Base-by-base conservation (phyloP, 1,284 basidiomycete genomes). In the Meripilus lineatus region DNA sequence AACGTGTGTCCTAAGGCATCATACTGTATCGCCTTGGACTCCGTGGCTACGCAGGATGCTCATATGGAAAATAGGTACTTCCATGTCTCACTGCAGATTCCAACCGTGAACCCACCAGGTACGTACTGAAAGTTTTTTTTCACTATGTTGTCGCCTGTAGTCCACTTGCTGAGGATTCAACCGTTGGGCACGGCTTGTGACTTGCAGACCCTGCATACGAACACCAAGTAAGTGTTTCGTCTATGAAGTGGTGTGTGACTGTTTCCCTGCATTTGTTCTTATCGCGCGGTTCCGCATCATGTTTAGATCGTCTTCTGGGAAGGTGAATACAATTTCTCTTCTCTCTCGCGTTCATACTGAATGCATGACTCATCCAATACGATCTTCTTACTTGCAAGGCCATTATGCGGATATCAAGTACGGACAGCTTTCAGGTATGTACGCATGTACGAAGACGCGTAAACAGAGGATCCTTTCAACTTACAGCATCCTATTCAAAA, bases 371-470 rank as follows among this genome's bases (percentile, higher is more conserved):
- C 28, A 8, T 30, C 28, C n/a, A n/a, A 36, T 36, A 17, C 17
- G n/a, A 10, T 10, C 11, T 11, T 21, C 20, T 36, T 8, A 36
- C 8, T 36, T 17, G 17, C 34, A 8, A 36, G 8, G 34, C 14
- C 56, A 58, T 30, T 56, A 45, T 32, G 56, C 56, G 5, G 56
- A 58, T 40, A 57, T 58, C 50, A 57, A 57, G 45, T 58, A 57
- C 38, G 55, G 57, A 11, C 52, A 54, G 34, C 41, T 56, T 48
- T 53, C 10, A n/a, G 46, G 43, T 45, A 30, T 20, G n/a, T n/a
- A n/a, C n/a, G n/a, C n/a, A n/a, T n/a, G n/a, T n/a, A n/a, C n/a
- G n/a, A n/a, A n/a, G n/a, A n/a, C n/a, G n/a, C 13, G 13, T 13
- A 20, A 21, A 14, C 28, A 38, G 24, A 24, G 25, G 32, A 37